Base-by-base conservation (phyloP, 2,329 filamentous ascomycete genomes). In the Fusarium verrucosum region DNA sequence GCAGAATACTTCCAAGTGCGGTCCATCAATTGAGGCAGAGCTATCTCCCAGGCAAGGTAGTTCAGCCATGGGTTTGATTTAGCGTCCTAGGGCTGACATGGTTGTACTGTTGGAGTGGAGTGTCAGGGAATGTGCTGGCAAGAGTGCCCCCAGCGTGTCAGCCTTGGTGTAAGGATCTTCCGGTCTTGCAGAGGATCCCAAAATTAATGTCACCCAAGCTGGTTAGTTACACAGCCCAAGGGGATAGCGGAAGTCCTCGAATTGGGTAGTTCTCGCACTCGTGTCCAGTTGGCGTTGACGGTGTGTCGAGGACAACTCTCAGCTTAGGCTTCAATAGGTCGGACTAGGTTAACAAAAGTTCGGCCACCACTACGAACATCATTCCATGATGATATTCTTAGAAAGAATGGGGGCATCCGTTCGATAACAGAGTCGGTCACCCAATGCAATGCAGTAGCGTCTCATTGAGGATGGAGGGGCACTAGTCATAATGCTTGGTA, bases 21-120 rank as follows among this genome's bases (percentile, higher is more conserved):
- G 35, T 30, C 6, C 23, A 36, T 42, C 40, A 58, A n/a, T n/a
- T 25, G 50, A 13, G 10, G 33, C 37, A 40, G 49, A 28, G 37
- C 36, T 52, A 17, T 20, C 23, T 52, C 5, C 28, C 23, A 17
- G 19, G 28, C 59, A 40, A 26, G 35, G 36, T 25, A 42, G 36
- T 42, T 61, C 58, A 61, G 58, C 41, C 50, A 49, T 16, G 25
- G 41, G 30, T 42, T 41, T 28, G 26, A 26, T 44, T 63, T 68
- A 69, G 67, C 62, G 59, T 66, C 65, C 67, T 70, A 70, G 65
- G 69, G 69, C 69, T 71, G 69, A 71, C 62, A 61, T 52, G 65
- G 43, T 56, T 46, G 41, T 32, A 46, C 65, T 55, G 43, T 50
- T 43, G 41, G 45, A 44, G 68, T 58, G 60, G 55, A 52, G 30